Evolutionary conservation across 371 early-diverging fungal species (phyloP), one percentile per base, ranked within the genome.

Genomic region (Caulochytrium protostelioides): DNA sequence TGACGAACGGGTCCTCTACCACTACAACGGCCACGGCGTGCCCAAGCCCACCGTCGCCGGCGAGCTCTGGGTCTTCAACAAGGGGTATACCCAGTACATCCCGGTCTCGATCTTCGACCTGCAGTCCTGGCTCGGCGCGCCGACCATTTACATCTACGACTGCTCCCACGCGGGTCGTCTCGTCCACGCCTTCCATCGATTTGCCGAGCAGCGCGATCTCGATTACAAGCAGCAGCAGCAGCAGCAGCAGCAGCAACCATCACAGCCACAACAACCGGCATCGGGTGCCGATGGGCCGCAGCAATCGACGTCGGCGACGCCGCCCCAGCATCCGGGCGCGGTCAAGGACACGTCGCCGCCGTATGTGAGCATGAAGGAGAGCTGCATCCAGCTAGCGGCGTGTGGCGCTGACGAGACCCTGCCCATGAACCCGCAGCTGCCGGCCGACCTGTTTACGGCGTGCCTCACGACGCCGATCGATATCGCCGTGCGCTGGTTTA

Each of bases 11-110:
- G 72, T 92, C 25, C 55, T 95, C 36, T 86, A 91, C 43, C 89
- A 95, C 47, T 95, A 92, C 62, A 95, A 95, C 41, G 97, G 97
- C 12, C 92, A 92, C 41, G 97, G 97, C 30, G 94, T 95, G 13
- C 97, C 97, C 9, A 78, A 77, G 37, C 91, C 94, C 3, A 90
- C 94, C 1, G 52, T 67, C 4, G 82, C 81, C 42, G 97, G 97
- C 28, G 97, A 95, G 51, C 75, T 92, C 25, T 95, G 97, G 97
- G 92, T 87, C 23, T 95, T 92, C 46, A 92, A 95, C 63, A 77
- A 81, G 42, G 74, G 72, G 39, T 92, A 83, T 60, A 90, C 92
- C 13, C 94, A 95, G 59, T 95, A 95, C 59, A 83, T 95, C 35
- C 97, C 94, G 3, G 78, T 91, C 4, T 77, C 79, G 13, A 56